Percentiles rank a stretch among this genome's conserved stretches.
Evolutionary conservation across 1,284 basidiomycete species (phyloP).

Genomic region (Takashimella tepidaria): DNA sequence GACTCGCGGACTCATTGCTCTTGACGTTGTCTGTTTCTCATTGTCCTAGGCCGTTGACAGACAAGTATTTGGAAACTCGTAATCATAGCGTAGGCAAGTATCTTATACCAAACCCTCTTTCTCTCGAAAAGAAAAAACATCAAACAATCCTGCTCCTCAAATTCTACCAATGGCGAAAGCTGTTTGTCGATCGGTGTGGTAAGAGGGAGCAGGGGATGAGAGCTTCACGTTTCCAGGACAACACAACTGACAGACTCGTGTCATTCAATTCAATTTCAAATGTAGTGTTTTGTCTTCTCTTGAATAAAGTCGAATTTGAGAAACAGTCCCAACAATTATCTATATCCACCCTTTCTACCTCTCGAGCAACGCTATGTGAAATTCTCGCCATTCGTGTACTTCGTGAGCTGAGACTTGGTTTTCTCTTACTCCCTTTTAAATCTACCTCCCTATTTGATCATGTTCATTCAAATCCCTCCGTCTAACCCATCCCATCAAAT

Average conservation of each 20-base stretch:
- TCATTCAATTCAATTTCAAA: slow-evolving; percentile 44
- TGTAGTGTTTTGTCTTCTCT: slow-evolving; percentile 74
- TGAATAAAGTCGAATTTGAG: slow-evolving; percentile 82
- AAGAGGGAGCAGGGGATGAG: too few species aligned
- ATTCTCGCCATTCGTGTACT: slow-evolving; percentile 78
- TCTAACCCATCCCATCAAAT: too few species aligned
- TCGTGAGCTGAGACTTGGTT: slow-evolving; percentile 50
- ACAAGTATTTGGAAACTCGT: slow-evolving; percentile 42
- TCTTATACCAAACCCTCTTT: too few species aligned
- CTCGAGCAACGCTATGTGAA: slow-evolving; percentile 78
- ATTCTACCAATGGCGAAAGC: too few species aligned
- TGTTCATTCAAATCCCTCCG: too few species aligned
- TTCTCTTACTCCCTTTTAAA: slow-evolving; percentile 7
- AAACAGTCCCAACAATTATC: slow-evolving; percentile 58
- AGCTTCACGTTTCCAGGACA: too few species aligned
- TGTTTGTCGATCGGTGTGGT: too few species aligned
- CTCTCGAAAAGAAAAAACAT: too few species aligned
- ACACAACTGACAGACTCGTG: slow-evolving; percentile 57
- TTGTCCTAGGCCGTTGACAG: slow-evolving; percentile 37
- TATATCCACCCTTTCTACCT: slow-evolving; percentile 59
- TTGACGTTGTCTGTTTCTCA: too few species aligned
- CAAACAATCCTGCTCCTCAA: slow-evolving; percentile 34
- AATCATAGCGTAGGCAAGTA: slow-evolving; percentile 44
- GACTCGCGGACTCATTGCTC: too few species aligned
- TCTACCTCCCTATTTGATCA: not conserved